Conservation (phyloP, 1,284 basidiomycete genomes). For the Hemileia vastatrix region DNA sequence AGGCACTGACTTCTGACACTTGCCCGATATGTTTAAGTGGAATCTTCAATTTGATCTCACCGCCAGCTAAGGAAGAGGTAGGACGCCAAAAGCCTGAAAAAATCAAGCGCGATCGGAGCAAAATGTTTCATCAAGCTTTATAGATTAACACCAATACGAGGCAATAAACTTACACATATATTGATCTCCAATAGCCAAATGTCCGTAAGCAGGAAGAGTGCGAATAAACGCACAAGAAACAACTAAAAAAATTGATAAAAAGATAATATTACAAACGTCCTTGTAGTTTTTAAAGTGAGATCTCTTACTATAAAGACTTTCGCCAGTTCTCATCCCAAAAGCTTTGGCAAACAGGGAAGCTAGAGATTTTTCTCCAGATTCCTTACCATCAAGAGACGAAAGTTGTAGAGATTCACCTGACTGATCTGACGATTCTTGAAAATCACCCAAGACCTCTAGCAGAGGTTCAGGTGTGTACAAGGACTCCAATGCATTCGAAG, state of each 20-base stretch:
- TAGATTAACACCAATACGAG: neutral
- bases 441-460: slow-evolving; percentile 14
- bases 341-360: slow-evolving; percentile 14
- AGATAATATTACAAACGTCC: neutral
- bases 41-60: slow-evolving; percentile 30
- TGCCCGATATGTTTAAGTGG: slow-evolving; percentile 33
- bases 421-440: neutral
- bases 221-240: slow-evolving; percentile 34
- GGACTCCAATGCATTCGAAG: neutral
- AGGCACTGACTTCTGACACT: slow-evolving; percentile 28
- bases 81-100: slow-evolving; percentile 20
- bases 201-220: slow-evolving; percentile 32
- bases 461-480: slow-evolving; percentile 7
- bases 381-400: neutral
- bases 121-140: neutral
- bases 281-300: neutral
- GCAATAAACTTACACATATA: slow-evolving; percentile 33
- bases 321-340: slow-evolving; percentile 13
- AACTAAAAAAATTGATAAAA: slow-evolving; percentile 26
- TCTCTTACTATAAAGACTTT: slow-evolving; percentile 9
- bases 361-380: too few species aligned
- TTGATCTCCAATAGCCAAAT: slow-evolving; percentile 33
- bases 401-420: slow-evolving; percentile 5
- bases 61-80: slow-evolving; percentile 23
- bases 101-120: neutral